phyloP scores from a whole-genome alignment of 148 eudicot genomes.

The Cornus kousa region DNA sequence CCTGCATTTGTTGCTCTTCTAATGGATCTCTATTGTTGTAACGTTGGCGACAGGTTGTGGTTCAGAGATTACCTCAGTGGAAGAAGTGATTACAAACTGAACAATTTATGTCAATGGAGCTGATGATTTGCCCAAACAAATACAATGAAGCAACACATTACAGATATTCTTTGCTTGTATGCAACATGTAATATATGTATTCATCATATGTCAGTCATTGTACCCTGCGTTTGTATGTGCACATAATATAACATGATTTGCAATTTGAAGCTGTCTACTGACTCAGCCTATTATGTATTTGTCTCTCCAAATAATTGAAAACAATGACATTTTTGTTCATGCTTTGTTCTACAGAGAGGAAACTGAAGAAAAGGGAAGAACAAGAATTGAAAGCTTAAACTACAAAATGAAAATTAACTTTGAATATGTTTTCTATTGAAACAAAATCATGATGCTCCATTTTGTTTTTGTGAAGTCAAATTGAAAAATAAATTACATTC shows the following conservation, averaged over 20 bases:
- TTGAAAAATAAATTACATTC: neutral
- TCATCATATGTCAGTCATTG: neutral
- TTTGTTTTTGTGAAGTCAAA: neutral
- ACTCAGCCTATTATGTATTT: too few species aligned
- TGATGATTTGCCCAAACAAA: neutral
- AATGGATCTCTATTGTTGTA: neutral
- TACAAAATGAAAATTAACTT: too few species aligned
- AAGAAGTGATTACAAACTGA: conserved; percentile 32
- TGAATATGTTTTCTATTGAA: neutral
- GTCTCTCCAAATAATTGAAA: too few species aligned
- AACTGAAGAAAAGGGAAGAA: neutral
- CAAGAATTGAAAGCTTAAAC: neutral
- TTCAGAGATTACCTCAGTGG: conserved; percentile 68
- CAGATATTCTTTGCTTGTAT: neutral
- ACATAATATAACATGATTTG: neutral
- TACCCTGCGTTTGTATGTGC: neutral
- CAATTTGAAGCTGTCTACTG: too few species aligned
- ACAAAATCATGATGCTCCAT: neutral
- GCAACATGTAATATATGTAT: neutral
- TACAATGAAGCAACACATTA: too few species aligned
- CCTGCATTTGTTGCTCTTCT: neutral
- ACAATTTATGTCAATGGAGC: neutral
- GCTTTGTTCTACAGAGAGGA: neutral
- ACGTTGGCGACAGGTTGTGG: conserved; percentile 53
- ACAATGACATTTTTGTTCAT: neutral